Evolutionary conservation across 176 grass and related monocot genomes (phyloP).

Genomic region (Echinochloa phyllopogon): DNA sequence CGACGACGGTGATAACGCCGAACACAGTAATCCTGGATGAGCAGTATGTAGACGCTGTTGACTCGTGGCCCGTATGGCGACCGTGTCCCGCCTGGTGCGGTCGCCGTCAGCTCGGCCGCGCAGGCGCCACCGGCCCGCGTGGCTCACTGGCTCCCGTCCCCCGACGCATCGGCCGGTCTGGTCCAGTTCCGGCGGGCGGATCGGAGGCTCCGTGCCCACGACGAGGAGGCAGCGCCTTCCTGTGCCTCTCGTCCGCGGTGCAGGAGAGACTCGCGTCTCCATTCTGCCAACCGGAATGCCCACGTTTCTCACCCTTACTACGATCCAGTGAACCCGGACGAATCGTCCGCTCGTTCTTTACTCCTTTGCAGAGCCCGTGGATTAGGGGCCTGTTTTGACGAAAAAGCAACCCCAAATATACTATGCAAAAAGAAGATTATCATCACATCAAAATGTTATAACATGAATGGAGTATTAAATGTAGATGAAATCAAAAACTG

Average conservation of each 20-base stretch:
- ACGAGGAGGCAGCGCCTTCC: neutral
- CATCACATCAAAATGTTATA: too few species aligned
- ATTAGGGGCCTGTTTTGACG: too few species aligned
- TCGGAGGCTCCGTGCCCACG: neutral
- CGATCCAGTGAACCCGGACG: neutral
- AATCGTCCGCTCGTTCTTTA: too few species aligned
- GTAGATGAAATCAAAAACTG: too few species aligned
- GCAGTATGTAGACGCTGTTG: neutral
- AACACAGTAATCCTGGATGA: neutral
- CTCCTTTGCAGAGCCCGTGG: neutral
- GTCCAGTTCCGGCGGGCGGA: constrained; percentile 1
- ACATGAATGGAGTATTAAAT: too few species aligned
- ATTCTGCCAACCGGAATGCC: neutral
- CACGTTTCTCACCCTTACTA: neutral
- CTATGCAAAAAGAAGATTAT: too few species aligned
- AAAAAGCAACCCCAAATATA: too few species aligned
- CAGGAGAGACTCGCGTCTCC: constrained; percentile 30
- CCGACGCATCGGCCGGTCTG: neutral
- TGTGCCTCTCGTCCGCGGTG: too few species aligned
- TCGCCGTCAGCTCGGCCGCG: constrained; percentile 3
- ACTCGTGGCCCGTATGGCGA: constrained; percentile 20
- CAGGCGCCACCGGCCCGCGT: neutral
- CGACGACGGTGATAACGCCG: neutral
- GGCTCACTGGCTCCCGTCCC: neutral
- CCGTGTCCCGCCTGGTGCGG: neutral